Evolutionary conservation across 1,139 yeast species (phyloP).

Genomic region (Trichomonascaceae sp.): DNA sequence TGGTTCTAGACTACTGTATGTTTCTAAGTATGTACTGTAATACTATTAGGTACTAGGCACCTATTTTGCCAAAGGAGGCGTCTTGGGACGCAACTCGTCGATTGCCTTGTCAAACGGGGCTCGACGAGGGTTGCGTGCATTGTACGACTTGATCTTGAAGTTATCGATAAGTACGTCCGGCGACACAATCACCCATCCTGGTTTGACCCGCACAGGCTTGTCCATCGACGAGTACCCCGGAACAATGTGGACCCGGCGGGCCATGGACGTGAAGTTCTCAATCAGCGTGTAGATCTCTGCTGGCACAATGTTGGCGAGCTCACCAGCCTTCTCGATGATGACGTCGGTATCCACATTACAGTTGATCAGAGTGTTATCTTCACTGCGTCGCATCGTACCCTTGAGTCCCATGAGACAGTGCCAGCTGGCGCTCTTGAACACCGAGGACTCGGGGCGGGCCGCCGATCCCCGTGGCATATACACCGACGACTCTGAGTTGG

Average conservation of each 20-base stretch:
- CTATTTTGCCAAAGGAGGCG: constrained; percentile 34
- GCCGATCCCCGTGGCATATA: constrained; percentile 16
- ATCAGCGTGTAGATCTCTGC: constrained; percentile 65
- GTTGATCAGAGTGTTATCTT: constrained; percentile 73
- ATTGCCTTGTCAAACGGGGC: constrained; percentile 61
- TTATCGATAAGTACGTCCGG: constrained; percentile 72
- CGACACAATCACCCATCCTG: constrained; percentile 85
- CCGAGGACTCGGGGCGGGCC: constrained; percentile 9
- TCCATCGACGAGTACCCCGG: constrained; percentile 38
- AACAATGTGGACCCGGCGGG: constrained; percentile 69
- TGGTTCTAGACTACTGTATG: constrained; percentile 28
- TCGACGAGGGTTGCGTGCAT: constrained; percentile 36
- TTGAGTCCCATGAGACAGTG: constrained; percentile 97
- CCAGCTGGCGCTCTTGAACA: constrained; percentile 36
- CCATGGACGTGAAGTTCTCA: constrained; percentile 81
- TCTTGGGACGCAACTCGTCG: constrained; percentile 70
- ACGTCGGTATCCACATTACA: constrained; percentile 89
- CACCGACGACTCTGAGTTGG: constrained; percentile 30
- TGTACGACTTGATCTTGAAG: constrained; percentile 39
- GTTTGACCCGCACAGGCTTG: constrained; percentile 52
- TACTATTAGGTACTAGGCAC: neutral
- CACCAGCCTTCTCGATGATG: constrained; percentile 38
- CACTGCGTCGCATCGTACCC: constrained; percentile 79
- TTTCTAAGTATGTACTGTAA: neutral
- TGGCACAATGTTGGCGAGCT: constrained; percentile 45